These are phyloP conservation scores for Trichoderma guizhouense DNA, from an alignment of 2,329 filamentous ascomycete genomes.

Conservation along the genomic window DNA sequence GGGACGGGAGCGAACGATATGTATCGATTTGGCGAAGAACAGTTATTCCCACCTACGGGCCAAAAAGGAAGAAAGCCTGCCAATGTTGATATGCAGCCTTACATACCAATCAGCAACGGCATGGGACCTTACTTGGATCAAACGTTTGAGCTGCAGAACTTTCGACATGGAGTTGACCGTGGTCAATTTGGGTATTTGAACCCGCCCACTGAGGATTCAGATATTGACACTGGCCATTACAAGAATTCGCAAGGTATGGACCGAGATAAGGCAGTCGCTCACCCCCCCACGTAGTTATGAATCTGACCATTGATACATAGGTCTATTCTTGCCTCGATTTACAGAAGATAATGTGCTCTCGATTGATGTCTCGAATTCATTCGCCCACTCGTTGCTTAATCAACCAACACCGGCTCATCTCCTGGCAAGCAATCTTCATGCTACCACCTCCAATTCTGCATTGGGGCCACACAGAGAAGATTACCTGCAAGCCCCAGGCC, in stretches of 20 bases:
- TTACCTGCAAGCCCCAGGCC: neutral
- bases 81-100: conserved; percentile 45
- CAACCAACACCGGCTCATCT: conserved; percentile 41
- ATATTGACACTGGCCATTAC: conserved; percentile 21
- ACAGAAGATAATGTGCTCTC: conserved; percentile 20
- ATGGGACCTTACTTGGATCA: conserved; percentile 18
- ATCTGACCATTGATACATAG: conserved; percentile 15
- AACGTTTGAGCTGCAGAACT: conserved; percentile 20
- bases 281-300: neutral
- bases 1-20: conserved; percentile 20
- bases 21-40: conserved; percentile 11
- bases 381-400: conserved; percentile 48
- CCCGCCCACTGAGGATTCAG: conserved; percentile 44
- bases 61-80: conserved; percentile 29
- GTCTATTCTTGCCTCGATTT: conserved; percentile 20
- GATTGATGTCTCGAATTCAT: conserved; percentile 39
- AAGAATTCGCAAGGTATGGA: conserved; percentile 23
- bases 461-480: neutral
- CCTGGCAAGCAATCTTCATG: conserved; percentile 24
- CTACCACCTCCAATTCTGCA: neutral
- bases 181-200: conserved; percentile 28
- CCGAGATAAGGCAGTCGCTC: neutral
- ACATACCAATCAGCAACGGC: conserved; percentile 23
- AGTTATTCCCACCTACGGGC: conserved; percentile 12
- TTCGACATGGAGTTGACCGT: conserved; percentile 34